phyloP scores from a whole-genome alignment of 139 green algal species.

The Tetraselmis striata region DNA sequence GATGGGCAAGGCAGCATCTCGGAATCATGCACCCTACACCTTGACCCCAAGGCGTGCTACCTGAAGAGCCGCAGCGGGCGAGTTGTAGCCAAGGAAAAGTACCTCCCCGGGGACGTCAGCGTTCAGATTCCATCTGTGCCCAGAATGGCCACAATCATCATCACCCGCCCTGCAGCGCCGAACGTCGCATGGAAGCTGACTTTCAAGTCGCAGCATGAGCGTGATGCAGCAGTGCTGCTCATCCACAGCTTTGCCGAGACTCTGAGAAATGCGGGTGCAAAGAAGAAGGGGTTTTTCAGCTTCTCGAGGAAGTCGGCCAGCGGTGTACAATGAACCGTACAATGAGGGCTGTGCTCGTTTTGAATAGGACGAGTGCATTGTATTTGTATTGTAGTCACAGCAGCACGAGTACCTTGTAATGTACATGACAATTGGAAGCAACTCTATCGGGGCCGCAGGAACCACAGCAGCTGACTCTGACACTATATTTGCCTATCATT shows the following conservation, averaged over 20 bases:
- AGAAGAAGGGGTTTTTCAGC: neutral
- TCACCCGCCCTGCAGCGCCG: neutral
- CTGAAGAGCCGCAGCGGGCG: neutral
- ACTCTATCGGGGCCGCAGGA: no score
- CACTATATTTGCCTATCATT: no score
- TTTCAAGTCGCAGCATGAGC: neutral
- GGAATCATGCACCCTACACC: neutral
- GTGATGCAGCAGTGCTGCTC: neutral
- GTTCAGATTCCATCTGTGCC: neutral
- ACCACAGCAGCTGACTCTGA: no score
- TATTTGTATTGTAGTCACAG: no score
- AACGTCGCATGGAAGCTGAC: neutral
- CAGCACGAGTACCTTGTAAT: no score
- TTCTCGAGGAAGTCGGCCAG: no score
- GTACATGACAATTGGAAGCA: no score
- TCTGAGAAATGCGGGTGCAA: neutral
- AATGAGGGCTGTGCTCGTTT: no score
- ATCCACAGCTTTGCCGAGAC: neutral
- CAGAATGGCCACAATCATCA: neutral
- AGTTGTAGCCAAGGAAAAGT: neutral
- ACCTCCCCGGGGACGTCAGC: neutral
- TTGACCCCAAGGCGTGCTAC: neutral
- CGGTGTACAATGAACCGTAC: no score
- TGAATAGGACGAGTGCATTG: no score
- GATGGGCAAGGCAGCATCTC: neutral